Evolutionary conservation across 108 stramenopile genomes (phyloP).

Genomic region (Epipyxis sp.): DNA sequence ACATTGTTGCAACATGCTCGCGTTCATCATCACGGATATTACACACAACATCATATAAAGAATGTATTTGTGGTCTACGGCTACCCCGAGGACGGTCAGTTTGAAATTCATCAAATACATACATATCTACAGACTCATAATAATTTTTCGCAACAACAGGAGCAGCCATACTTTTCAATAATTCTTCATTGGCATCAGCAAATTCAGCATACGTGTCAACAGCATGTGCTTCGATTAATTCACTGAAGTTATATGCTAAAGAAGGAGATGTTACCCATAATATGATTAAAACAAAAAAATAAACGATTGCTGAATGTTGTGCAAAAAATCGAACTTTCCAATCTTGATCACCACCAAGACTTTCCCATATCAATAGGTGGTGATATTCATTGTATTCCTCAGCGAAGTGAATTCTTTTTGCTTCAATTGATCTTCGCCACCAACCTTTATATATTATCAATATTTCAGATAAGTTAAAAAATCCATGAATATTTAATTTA

Average conservation of each 20-base stretch:
- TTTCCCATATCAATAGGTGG: constrained; percentile 92
- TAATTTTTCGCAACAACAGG: constrained; percentile 56
- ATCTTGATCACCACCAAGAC: constrained; percentile 73
- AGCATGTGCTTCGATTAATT: constrained; percentile 74
- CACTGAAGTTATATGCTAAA: background rate
- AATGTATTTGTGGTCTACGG: background rate
- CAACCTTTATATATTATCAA: too few species aligned
- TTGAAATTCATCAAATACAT: constrained; percentile 78
- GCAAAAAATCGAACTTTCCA: constrained; percentile 63
- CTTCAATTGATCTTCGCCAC: background rate
- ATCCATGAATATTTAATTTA: too few species aligned
- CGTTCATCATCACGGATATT: constrained; percentile 77
- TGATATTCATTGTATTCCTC: constrained; percentile 91
- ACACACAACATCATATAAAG: constrained; percentile 73
- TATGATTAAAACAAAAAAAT: constrained; percentile 74
- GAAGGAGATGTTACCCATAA: constrained; percentile 65
- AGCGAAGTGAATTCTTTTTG: constrained; percentile 70
- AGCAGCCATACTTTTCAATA: constrained; percentile 61
- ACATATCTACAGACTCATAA: background rate
- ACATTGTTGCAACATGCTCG: constrained; percentile 20
- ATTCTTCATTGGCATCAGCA: constrained; percentile 62
- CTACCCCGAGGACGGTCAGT: background rate
- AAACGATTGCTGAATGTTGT: constrained; percentile 81
- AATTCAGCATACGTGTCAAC: constrained; percentile 73
- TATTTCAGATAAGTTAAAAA: too few species aligned